Evolutionary conservation across 2,329 filamentous ascomycete species (phyloP), one percentile per base, ranked within the genome.

Genomic region (Talaromyces pinophilus): DNA sequence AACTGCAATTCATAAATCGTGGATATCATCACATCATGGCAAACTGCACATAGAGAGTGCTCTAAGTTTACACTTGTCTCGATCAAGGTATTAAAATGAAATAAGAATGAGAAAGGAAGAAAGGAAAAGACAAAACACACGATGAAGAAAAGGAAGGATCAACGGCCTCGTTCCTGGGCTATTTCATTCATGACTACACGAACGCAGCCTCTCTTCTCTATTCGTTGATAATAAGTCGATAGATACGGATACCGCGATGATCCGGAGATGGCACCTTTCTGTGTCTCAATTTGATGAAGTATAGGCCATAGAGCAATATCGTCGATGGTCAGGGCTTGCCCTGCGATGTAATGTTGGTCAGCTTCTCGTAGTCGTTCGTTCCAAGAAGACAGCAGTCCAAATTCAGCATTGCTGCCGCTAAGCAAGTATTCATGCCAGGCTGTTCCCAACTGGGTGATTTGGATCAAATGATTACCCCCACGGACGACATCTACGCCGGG

Each of bases 221-320:
- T 75, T 46, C 76, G 75, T 2, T 71, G 67, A 65, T 81, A 79
- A 64, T 82, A 82, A 11, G 73, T 72, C 7, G 70, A 66, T 22
- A 82, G 62, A 19, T 72, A 72, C 19, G 74, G 75, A 59, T 77
- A 79, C 3, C 64, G 62, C 22, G 70, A 69, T 62, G 67, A 69
- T 3, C 71, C 72, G 46, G 42, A 35, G 8, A 75, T 70, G 10
- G 66, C 61, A 5, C 62, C 72, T 42, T 65, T 74, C 22, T 64
- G 68, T n/a, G 71, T 70, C 33, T 76, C 71, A 19, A 82, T 78
- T 33, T 79, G 75, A 57, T 76, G 70, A 7, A 82, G 64, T 1
- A 82, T 72, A 1, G 80, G 78, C 80, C 80, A 82, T 44, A 82
- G 72, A 1, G 77, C 74, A 65, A 80, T 81, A 67, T 82, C 80